Evolutionary conservation across 2,329 filamentous ascomycete species (phyloP), one percentile per base, ranked within the genome.

Genomic region (Elsinoe perseae): DNA sequence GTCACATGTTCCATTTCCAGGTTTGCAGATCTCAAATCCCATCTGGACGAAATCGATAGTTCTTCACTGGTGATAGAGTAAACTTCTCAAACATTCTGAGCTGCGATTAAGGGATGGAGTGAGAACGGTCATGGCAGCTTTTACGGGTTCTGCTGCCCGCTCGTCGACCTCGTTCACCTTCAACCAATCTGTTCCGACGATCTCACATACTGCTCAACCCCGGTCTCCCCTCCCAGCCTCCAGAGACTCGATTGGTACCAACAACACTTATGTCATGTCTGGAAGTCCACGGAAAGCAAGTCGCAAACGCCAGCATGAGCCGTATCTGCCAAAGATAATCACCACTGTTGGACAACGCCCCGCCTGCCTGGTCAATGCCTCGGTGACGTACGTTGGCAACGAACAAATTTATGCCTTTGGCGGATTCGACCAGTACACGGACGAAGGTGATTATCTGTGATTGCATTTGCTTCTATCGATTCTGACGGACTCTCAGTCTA

Each of bases 351-450:
- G 76, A 57, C 75, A 77, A 72, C 83, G 91, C 62, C 93, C 93
- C 34, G 91, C 93, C 32, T 97, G 92, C 68, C 79, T 98, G 50
- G 92, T 98, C 63, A 98, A 98, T 76, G 93, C 93, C 54, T 97
- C 93, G 0, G 92, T 97, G 59, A 98, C 93, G n/a, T 96, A 95
- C 70, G 95, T 93, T 66, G 91, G 91, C 58, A 93, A 95, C 73
- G 93, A 97, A 69, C 85, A 93, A 71, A 97, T 98, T 64, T 97
- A 95, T 72, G 93, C 92, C 9, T 98, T 98, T 76, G 93, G 93
- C 42, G 93, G 93, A 16, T 98, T 98, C 67, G 93, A 98, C 68
- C 92, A 97, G 72, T 97, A 95, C 69, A 98, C 93, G 0, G 93
- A 98, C 70, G 93, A 98, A 75, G 88, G 80, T 80, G 61, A 52